phyloP scores from a whole-genome alignment of 208 protist genomes.

The Trypanosoma congolense region DNA sequence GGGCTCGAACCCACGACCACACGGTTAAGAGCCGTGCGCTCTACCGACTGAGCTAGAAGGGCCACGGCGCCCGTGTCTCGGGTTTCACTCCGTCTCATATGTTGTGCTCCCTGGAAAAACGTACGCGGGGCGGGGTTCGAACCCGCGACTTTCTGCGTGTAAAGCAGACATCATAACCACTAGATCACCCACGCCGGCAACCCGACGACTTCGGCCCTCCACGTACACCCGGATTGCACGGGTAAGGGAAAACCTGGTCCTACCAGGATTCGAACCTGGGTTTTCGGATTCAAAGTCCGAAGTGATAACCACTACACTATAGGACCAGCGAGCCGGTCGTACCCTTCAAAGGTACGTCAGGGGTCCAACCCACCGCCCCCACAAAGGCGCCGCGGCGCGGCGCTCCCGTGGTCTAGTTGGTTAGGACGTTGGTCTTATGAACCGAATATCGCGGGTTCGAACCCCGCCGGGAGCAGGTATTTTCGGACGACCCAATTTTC shows the following conservation, averaged over 20 bases:
- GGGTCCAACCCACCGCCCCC: background rate
- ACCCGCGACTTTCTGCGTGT: conserved; percentile 65
- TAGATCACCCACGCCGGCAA: conserved; percentile 40
- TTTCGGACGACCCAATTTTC: conserved; percentile 15
- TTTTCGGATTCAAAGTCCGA: conserved; percentile 82
- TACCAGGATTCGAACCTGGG: conserved; percentile 81
- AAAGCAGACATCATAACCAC: conserved; percentile 70
- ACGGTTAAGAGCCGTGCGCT: conserved; percentile 96
- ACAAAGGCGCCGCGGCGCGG: background rate
- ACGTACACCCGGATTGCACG: background rate
- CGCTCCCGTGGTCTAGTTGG: conserved; percentile 51
- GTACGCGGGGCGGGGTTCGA: conserved; percentile 59
- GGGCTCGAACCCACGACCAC: conserved; percentile 97
- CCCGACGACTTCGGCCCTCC: background rate
- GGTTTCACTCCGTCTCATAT: background rate
- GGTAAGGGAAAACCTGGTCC: conserved; percentile 38
- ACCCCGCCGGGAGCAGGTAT: conserved; percentile 33
- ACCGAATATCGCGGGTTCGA: conserved; percentile 53
- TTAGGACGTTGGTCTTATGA: conserved; percentile 57
- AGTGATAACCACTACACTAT: conserved; percentile 85
- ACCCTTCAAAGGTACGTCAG: background rate
- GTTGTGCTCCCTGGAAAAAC: conserved; percentile 11
- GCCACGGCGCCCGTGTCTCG: conserved; percentile 3
- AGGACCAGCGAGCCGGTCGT: conserved; percentile 41
- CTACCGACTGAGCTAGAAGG: conserved; percentile 92